Percentiles rank a stretch among this genome's conserved stretches.
Conservation (phyloP, 2,329 filamentous ascomycete genomes). For the Cladobotryum mycophilum region DNA sequence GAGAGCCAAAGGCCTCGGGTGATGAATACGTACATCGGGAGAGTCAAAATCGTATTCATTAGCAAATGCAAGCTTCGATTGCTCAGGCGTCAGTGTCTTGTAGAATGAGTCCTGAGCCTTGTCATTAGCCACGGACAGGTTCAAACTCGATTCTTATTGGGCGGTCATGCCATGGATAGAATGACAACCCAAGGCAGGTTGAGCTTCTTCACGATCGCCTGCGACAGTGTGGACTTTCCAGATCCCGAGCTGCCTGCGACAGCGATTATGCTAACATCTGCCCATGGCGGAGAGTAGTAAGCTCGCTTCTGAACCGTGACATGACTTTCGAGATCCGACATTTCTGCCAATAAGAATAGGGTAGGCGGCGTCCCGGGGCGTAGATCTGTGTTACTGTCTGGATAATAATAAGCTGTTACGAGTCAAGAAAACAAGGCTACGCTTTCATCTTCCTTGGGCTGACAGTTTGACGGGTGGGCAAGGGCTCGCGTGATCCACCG, state of each 20-base stretch:
- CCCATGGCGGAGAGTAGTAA: constrained; percentile 92
- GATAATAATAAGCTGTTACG: constrained; percentile 4
- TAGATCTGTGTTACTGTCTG: background rate
- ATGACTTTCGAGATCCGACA: constrained; percentile 33
- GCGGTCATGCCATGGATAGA: constrained; percentile 72
- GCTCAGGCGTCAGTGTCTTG: constrained; percentile 74
- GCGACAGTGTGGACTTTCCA: constrained; percentile 85
- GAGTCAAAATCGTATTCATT: constrained; percentile 97
- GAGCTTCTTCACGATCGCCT: constrained; percentile 82
- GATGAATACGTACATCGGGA: constrained; percentile 51
- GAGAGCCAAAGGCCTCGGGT: too few relatives aligned
- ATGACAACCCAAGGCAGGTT: constrained; percentile 98
- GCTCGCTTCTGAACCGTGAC: constrained; percentile 51
- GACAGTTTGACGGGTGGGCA: constrained; percentile 4
- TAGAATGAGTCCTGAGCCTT: constrained; percentile 86
- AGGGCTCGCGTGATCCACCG: constrained; percentile 8
- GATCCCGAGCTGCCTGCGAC: constrained; percentile 94
- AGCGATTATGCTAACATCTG: constrained; percentile 91
- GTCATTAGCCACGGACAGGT: constrained; percentile 16
- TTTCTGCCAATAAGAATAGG: constrained; percentile 11
- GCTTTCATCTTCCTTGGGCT: constrained; percentile 5
- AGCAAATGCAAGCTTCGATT: constrained; percentile 72
- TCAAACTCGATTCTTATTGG: constrained; percentile 2
- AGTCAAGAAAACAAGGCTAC: constrained; percentile 2
- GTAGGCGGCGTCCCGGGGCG: background rate